These are phyloP conservation scores for Sporisorium exsertum DNA, from an alignment of 1,284 basidiomycete species.

Conservation along the genomic window DNA sequence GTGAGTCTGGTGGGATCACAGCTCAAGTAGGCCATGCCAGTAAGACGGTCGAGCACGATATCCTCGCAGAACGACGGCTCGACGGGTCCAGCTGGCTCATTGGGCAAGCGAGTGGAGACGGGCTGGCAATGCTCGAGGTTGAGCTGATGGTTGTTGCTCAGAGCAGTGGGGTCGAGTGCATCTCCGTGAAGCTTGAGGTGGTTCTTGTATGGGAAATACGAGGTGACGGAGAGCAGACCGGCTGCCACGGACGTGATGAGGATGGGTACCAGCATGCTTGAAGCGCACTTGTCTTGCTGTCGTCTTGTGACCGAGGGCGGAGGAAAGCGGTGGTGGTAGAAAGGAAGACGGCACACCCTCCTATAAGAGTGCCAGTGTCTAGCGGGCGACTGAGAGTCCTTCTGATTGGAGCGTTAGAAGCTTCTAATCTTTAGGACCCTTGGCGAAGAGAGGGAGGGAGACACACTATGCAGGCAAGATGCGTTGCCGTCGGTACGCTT, in stretches of 20 bases:
- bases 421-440: conserved; percentile 14
- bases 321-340: conserved; percentile 7
- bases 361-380: neutral
- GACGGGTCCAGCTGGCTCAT: conserved; percentile 40
- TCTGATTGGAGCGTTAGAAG: conserved; percentile 17
- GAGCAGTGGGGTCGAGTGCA: neutral
- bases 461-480: too few relatives aligned
- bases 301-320: neutral
- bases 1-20: conserved; percentile 55
- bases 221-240: conserved; percentile 35
- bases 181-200: conserved; percentile 48
- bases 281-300: neutral
- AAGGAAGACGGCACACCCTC: conserved; percentile 1
- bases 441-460: too few relatives aligned
- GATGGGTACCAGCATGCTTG: conserved; percentile 34
- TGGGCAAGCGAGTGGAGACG: conserved; percentile 22
- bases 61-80: conserved; percentile 58
- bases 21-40: conserved; percentile 53
- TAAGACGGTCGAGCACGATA: conserved; percentile 43
- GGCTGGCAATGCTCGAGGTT: conserved; percentile 44
- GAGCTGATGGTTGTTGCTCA: conserved; percentile 12
- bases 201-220: conserved; percentile 45
- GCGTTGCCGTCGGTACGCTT: conserved; percentile 36
- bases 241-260: conserved; percentile 38
- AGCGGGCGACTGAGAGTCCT: neutral